phyloP scores from a whole-genome alignment of 2,329 filamentous ascomycete species.

The Penicillium frequentans region DNA sequence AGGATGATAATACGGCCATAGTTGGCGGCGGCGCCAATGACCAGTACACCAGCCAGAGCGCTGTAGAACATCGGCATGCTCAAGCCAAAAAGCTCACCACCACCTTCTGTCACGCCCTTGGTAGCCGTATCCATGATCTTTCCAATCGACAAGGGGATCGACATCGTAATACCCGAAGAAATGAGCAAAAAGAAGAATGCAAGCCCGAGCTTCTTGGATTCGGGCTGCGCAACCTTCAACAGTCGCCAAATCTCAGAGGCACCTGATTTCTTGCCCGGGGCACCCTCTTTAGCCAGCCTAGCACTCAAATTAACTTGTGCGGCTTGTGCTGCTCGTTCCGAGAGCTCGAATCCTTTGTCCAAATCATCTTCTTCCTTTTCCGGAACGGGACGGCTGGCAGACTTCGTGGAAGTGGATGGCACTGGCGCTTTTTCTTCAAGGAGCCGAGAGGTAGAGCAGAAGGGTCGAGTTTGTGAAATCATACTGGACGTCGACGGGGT shows the following conservation, averaged over 20 bases:
- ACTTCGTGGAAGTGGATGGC: conserved; percentile 16
- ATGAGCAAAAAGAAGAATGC: conserved; percentile 85
- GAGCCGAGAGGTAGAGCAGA: conserved; percentile 28
- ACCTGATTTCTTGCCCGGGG: conserved; percentile 57
- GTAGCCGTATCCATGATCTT: conserved; percentile 92
- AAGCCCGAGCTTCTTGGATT: conserved; percentile 71
- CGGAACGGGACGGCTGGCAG: conserved; percentile 35
- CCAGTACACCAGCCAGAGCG: conserved; percentile 72
- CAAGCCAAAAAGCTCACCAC: conserved; percentile 73
- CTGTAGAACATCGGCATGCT: conserved; percentile 85
- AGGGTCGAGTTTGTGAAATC: conserved; percentile 23
- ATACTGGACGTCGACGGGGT: conserved; percentile 15
- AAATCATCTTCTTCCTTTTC: conserved; percentile 53
- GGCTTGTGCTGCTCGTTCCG: conserved; percentile 81
- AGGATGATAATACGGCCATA: conserved; percentile 92
- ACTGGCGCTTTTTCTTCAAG: conserved; percentile 26
- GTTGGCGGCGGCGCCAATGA: conserved; percentile 83
- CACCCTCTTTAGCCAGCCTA: conserved; percentile 78
- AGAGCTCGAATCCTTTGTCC: conserved; percentile 65
- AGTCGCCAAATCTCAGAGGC: conserved; percentile 79
- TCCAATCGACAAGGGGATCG: conserved; percentile 93
- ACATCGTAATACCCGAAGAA: conserved; percentile 92
- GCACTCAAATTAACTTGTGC: conserved; percentile 88
- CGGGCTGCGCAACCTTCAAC: conserved; percentile 84
- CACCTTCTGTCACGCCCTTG: conserved; percentile 65